Evolutionary conservation across 345 rosid genomes (phyloP), one percentile per base, ranked within the genome.

Genomic region (Boechera stricta): DNA sequence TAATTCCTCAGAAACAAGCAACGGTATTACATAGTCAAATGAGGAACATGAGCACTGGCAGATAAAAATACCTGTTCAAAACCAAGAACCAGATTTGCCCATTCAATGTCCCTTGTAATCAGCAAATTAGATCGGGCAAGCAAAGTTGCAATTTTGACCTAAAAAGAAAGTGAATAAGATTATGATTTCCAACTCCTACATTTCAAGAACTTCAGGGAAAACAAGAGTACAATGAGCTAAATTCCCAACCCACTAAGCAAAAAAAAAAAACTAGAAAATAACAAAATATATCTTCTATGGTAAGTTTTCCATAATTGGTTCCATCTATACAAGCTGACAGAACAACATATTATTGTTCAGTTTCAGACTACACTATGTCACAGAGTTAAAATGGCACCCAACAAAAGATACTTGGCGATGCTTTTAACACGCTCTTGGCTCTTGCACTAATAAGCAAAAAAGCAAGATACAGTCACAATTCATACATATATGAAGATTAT

Each of bases 41-140:
- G 33, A 56, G 35, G 41, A 61, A 47, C 62, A 48, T 0, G 9
- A 77, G 67, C 35, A 41, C n/a, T 48, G 16, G 64, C 15, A 31
- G 4, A 32, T 44, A 54, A 51, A 58, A 3, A 51, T 77, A 94
- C 98, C 96, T 92, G 98, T 82, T 94, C 97, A 82, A 92, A 87
- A 77, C 97, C 98, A 69, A 94, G 84, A n/a, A 90, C 88, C 60
- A 94, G 91, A 83, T 94, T 94, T 45, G 95, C 97, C 98, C 98
- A 92, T 76, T 94, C 97, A 71, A 94, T 89, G 81, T 94, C 97
- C 82, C 98, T 88, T n/a, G 98, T 90, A 77, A 94, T 85, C 57
- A 94, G 81, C 87, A 92, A 80, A 86, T 92, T 92, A 77, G 97
- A 92, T 79, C 98, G 84, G 53, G 98, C 97, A 82, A 94, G 95